Evolutionary conservation across 2,329 filamentous ascomycete species (phyloP), one percentile per base, ranked within the genome.

Genomic region (Paracoccidioides lutzii): DNA sequence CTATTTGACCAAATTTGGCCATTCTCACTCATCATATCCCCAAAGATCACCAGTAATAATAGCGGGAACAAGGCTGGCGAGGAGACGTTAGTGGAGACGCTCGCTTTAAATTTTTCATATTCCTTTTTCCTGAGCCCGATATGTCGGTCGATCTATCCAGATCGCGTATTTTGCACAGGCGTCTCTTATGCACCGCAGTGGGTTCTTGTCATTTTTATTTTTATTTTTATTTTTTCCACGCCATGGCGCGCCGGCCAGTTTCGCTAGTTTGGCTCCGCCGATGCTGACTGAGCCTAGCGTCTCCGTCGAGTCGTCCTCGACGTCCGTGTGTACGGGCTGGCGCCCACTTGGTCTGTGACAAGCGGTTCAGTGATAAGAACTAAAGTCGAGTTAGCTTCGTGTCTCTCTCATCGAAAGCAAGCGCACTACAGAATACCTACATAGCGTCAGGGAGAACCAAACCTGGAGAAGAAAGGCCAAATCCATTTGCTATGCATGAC

Each of bases 91-190:
- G 33, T 37, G 2, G 14, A 22, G 22, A 22, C 22, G 22, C 22
- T 22, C 28, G 5, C 14, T 38, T 38, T 12, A 22, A 22, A 22
- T 22, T 22, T 50, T 38, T 10, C 3, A 28, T 14, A 8, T 6
- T 30, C 7, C 33, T 38, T 38, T 41, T 30, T 15, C 9, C 35
- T 51, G 35, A 51, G 40, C 35, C 49, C 49, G 49, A 51, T 38
- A 51, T 40, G 15, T 51, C 49, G 49, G 49, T 51, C 49, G 49
- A 51, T 51, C 49, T 30, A 51, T 51, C 49, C 49, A 51, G 35
- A 51, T 51, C 49, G 15, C 40, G 50, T 46, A 56, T 43, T 51
- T 44, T 37, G 49, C 35, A 46, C 30, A 32, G 32, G 38, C 40
- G 37, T 53, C 41, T 8, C 33, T 48, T 55, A 32, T 42, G 35